Evolutionary conservation across 2,329 filamentous ascomycete species (phyloP).

Genomic region (Huntiella omanensis): DNA sequence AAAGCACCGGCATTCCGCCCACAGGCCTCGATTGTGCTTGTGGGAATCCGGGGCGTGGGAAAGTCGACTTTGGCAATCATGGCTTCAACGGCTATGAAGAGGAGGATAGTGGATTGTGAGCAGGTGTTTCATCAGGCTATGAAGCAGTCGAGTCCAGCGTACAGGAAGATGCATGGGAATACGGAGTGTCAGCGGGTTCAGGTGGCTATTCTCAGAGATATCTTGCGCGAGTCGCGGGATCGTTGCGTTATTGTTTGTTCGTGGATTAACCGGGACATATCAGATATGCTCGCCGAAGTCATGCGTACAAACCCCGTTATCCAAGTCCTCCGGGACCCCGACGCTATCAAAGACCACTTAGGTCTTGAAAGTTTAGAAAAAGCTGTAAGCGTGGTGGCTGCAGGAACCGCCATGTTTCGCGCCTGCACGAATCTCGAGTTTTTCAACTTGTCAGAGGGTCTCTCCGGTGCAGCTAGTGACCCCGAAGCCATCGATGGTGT

Average conservation of each 20-base stretch:
- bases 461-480: slow-evolving; percentile 14
- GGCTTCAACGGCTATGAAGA: slow-evolving; percentile 49
- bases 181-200: slow-evolving; percentile 45
- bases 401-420: slow-evolving; percentile 39
- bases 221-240: slow-evolving; percentile 38
- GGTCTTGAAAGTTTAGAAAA: slow-evolving; percentile 34
- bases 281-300: slow-evolving; percentile 41
- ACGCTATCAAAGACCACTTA: slow-evolving; percentile 45
- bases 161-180: slow-evolving; percentile 42
- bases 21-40: slow-evolving; percentile 52
- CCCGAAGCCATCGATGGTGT: slow-evolving; percentile 16
- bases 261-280: slow-evolving; percentile 46
- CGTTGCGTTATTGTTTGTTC: slow-evolving; percentile 54
- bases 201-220: slow-evolving; percentile 38
- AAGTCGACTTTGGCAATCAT: slow-evolving; percentile 63
- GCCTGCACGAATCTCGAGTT: slow-evolving; percentile 58
- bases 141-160: slow-evolving; percentile 41
- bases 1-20: slow-evolving; percentile 24
- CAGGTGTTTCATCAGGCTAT: slow-evolving; percentile 45
- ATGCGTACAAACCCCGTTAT: slow-evolving; percentile 49
- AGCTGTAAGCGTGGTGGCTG: slow-evolving; percentile 37
- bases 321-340: slow-evolving; percentile 45
- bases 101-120: slow-evolving; percentile 51
- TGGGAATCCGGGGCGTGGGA: slow-evolving; percentile 54
- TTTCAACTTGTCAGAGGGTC: slow-evolving; percentile 49